These are phyloP conservation scores for Sporothrix brunneoviolacea DNA, from an alignment of 2,329 filamentous ascomycete species.

Conservation along the genomic window DNA sequence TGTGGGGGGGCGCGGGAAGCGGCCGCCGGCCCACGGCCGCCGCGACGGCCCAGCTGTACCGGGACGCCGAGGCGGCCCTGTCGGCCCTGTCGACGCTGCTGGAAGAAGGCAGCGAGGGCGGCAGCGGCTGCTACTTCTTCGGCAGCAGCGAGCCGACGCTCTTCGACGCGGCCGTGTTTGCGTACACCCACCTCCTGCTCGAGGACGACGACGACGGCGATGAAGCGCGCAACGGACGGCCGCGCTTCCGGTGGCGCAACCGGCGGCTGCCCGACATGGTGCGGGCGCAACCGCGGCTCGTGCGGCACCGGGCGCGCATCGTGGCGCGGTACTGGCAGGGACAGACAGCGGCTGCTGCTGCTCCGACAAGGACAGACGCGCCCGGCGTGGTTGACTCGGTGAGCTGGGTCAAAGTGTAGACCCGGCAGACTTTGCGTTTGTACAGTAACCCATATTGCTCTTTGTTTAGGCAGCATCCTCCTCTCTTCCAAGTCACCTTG, in stretches of 20 bases:
- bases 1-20: too few relatives aligned
- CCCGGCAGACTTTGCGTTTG: too few relatives aligned
- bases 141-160: slow-evolving; percentile 61
- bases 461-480: neutral
- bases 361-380: neutral
- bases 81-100: slow-evolving; percentile 39
- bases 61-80: slow-evolving; percentile 39
- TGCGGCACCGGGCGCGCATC: slow-evolving; percentile 51
- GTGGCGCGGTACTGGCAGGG: slow-evolving; percentile 22
- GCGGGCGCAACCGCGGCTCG: slow-evolving; percentile 52
- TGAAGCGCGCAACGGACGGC: too few relatives aligned
- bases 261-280: slow-evolving; percentile 53
- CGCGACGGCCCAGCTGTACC: slow-evolving; percentile 33
- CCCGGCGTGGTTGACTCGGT: slow-evolving; percentile 5
- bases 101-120: slow-evolving; percentile 20
- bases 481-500: neutral
- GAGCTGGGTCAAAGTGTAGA: slow-evolving; percentile 14
- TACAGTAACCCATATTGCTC: too few relatives aligned
- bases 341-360: neutral
- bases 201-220: slow-evolving; percentile 36
- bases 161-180: slow-evolving; percentile 85
- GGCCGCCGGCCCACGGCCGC: slow-evolving; percentile 30
- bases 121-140: slow-evolving; percentile 38
- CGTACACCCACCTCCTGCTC: slow-evolving; percentile 78
- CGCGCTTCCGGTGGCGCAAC: slow-evolving; percentile 55